phyloP scores from a whole-genome alignment of 2,329 filamentous ascomycete genomes.

The Penicillium sp. region DNA sequence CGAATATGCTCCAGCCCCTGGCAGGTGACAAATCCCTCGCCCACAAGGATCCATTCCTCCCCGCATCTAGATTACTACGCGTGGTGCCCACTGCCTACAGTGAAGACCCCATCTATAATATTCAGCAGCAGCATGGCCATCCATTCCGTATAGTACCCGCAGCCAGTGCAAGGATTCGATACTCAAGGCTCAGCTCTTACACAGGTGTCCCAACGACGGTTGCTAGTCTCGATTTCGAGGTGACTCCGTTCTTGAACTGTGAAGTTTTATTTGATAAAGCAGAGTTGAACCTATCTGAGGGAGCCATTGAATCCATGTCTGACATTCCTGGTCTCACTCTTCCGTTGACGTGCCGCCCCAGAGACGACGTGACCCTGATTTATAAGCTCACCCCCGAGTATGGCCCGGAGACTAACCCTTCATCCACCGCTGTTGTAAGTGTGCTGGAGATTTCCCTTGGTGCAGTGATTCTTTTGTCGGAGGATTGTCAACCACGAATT shows the following conservation, averaged over 20 bases:
- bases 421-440: slow-evolving; percentile 40
- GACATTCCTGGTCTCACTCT: slow-evolving; percentile 34
- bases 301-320: slow-evolving; percentile 47
- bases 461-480: slow-evolving; percentile 40
- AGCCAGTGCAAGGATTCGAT: slow-evolving; percentile 57
- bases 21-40: slow-evolving; percentile 49
- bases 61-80: slow-evolving; percentile 58
- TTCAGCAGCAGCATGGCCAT: slow-evolving; percentile 54
- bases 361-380: slow-evolving; percentile 59
- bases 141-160: slow-evolving; percentile 57
- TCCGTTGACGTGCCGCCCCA: slow-evolving; percentile 48
- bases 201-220: slow-evolving; percentile 49
- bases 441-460: slow-evolving; percentile 50
- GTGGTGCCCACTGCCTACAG: slow-evolving; percentile 53
- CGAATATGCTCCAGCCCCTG: slow-evolving; percentile 59
- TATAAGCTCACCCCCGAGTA: slow-evolving; percentile 52
- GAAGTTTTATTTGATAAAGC: slow-evolving; percentile 52
- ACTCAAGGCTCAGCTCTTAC: slow-evolving; percentile 49
- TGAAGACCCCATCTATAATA: slow-evolving; percentile 53
- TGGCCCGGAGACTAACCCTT: slow-evolving; percentile 35
- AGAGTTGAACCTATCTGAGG: slow-evolving; percentile 48
- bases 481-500: slow-evolving; percentile 45
- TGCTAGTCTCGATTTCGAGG: slow-evolving; percentile 57
- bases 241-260: slow-evolving; percentile 53
- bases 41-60: slow-evolving; percentile 54